Evolutionary conservation across 1,139 yeast species (phyloP).

Genomic region (Taphrina flavorubra): DNA sequence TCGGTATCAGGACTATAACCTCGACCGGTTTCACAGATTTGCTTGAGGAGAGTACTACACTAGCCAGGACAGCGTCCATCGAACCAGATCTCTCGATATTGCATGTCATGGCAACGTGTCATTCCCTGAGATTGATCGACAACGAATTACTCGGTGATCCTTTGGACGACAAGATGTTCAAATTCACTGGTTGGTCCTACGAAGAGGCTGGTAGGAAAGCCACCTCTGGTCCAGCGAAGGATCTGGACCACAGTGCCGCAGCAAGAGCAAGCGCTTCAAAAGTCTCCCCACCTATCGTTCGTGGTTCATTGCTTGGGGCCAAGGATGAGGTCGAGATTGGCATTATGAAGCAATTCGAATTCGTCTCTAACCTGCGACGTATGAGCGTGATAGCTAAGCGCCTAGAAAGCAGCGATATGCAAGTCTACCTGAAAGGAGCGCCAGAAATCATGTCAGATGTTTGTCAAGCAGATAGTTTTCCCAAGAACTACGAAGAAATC

Average conservation of each 20-base stretch:
- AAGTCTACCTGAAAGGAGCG: constrained; percentile 87
- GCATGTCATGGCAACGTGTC: constrained; percentile 77
- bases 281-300: constrained; percentile 33
- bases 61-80: constrained; percentile 33
- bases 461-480: constrained; percentile 73
- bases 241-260: constrained; percentile 55
- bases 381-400: constrained; percentile 79
- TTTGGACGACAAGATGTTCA: constrained; percentile 88
- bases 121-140: constrained; percentile 79
- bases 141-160: constrained; percentile 90
- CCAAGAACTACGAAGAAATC: constrained; percentile 72
- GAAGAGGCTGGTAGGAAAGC: constrained; percentile 58
- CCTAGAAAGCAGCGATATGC: constrained; percentile 49
- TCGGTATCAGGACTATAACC: constrained; percentile 74
- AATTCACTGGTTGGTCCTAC: constrained; percentile 77
- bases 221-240: constrained; percentile 49
- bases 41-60: constrained; percentile 32
- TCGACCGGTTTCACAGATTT: constrained; percentile 55
- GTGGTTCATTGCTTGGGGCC: not conserved
- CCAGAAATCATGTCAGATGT: constrained; percentile 91
- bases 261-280: constrained; percentile 44
- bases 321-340: constrained; percentile 53
- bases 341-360: constrained; percentile 77
- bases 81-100: constrained; percentile 46
- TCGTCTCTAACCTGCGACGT: constrained; percentile 79